Conservation (phyloP, 2,329 filamentous ascomycete species). For the Tolypocladium album region DNA sequence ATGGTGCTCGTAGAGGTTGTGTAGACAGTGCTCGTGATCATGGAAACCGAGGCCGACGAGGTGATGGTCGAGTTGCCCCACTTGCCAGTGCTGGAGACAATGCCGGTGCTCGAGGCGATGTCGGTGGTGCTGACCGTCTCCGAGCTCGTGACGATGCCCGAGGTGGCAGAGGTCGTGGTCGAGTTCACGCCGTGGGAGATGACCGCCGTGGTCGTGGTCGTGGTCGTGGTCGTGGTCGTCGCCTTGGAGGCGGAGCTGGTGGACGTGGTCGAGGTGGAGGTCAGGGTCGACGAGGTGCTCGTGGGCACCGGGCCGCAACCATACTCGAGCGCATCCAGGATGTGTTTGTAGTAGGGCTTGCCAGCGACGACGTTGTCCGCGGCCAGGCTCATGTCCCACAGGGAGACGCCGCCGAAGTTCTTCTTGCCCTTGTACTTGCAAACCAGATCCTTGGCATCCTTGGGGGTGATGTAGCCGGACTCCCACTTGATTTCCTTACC, state of each 20-base stretch:
- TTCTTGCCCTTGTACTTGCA: conserved; percentile 23
- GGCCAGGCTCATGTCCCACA: conserved; percentile 32
- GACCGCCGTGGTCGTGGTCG: not conserved
- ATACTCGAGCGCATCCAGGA: conserved; percentile 24
- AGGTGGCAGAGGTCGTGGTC: not conserved
- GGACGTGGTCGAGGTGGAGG: conserved; percentile 1
- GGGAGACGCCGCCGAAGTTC: conserved; percentile 33
- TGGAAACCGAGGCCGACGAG: not conserved
- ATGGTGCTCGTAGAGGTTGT: conserved; percentile 37
- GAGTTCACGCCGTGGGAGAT: not conserved
- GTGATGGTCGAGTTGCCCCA: conserved; percentile 8
- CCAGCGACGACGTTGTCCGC: conserved; percentile 17
- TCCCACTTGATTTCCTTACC: conserved; percentile 15
- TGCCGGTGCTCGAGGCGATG: not conserved
- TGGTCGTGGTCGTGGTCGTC: conserved; percentile 3
- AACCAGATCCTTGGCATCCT: conserved; percentile 23
- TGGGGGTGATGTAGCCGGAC: conserved; percentile 23
- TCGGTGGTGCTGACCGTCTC: not conserved
- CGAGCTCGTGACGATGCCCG: not conserved
- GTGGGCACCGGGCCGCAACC: conserved; percentile 20
- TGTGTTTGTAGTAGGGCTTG: conserved; percentile 25
- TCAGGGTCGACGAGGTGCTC: conserved; percentile 9
- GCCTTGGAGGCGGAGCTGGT: conserved; percentile 1
- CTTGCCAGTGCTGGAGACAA: not conserved
- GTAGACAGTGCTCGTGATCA: conserved; percentile 27